Conservation (phyloP, 208 protist species). For the Crithidia expoeki region DNA sequence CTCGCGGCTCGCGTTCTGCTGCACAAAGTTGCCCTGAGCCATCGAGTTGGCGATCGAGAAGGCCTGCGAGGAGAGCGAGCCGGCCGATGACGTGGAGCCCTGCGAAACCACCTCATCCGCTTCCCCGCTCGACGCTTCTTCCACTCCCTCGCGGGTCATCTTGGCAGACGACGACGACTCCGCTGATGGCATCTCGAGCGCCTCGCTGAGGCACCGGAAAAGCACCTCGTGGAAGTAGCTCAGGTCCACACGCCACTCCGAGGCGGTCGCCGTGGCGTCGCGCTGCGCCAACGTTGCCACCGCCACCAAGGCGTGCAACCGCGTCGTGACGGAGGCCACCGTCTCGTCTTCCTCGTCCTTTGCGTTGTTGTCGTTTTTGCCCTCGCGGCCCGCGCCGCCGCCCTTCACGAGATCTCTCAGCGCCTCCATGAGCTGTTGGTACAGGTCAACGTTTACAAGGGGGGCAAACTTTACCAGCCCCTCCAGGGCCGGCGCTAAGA, state of each 20-base stretch:
- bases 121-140: conserved; percentile 38
- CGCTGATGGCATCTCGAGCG: conserved; percentile 68
- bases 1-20: conserved; percentile 82
- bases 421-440: conserved; percentile 87
- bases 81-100: conserved; percentile 83
- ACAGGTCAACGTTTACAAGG: conserved; percentile 90
- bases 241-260: conserved; percentile 91
- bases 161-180: conserved; percentile 56
- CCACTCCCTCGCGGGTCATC: conserved; percentile 59
- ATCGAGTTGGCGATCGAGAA: conserved; percentile 93
- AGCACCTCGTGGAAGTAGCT: conserved; percentile 93
- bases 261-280: conserved; percentile 77
- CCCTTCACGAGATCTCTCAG: conserved; percentile 87
- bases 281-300: conserved; percentile 87
- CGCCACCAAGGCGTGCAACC: conserved; percentile 88
- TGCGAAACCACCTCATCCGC: conserved; percentile 78
- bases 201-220: conserved; percentile 83
- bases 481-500: conserved; percentile 87
- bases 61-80: conserved; percentile 89
- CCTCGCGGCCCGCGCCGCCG: conserved; percentile 13
- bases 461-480: conserved; percentile 92
- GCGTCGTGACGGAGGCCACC: conserved; percentile 72
- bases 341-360: conserved; percentile 42
- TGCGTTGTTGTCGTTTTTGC: conserved; percentile 7
- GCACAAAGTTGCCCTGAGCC: conserved; percentile 76